Conservation (phyloP, 2,329 filamentous ascomycete genomes). For the Claviceps citrina region DNA sequence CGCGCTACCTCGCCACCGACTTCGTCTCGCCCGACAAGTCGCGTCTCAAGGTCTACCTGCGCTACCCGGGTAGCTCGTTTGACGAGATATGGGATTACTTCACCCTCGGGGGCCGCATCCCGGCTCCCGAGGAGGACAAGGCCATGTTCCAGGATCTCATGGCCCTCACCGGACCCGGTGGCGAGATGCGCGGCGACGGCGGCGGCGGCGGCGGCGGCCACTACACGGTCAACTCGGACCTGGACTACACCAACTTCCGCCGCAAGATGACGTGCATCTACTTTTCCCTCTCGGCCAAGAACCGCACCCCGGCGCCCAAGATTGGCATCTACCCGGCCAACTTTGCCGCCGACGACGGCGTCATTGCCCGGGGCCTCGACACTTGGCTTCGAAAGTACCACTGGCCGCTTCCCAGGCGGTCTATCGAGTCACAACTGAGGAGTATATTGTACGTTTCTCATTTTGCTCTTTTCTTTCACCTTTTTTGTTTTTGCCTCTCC, state of each 20-base stretch:
- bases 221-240: neutral
- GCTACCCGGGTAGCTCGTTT: neutral
- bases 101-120: neutral
- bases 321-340: neutral
- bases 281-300: neutral
- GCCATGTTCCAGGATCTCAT: neutral
- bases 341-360: neutral
- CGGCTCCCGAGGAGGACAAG: neutral
- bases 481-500: neutral
- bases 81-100: neutral
- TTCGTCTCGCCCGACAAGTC: neutral
- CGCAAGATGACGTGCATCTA: conserved; percentile 1
- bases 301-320: neutral
- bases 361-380: neutral
- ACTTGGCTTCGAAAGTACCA: neutral
- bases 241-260: neutral
- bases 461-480: neutral
- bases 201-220: neutral
- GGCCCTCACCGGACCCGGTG: neutral
- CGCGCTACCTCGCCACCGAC: neutral
- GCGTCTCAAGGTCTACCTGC: neutral
- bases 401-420: neutral
- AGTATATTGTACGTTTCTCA: neutral
- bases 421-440: neutral
- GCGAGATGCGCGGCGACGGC: too few species aligned